Evolutionary conservation across 768 basidiomycete species (phyloP).

Genomic region (Tylopilus sp.): DNA sequence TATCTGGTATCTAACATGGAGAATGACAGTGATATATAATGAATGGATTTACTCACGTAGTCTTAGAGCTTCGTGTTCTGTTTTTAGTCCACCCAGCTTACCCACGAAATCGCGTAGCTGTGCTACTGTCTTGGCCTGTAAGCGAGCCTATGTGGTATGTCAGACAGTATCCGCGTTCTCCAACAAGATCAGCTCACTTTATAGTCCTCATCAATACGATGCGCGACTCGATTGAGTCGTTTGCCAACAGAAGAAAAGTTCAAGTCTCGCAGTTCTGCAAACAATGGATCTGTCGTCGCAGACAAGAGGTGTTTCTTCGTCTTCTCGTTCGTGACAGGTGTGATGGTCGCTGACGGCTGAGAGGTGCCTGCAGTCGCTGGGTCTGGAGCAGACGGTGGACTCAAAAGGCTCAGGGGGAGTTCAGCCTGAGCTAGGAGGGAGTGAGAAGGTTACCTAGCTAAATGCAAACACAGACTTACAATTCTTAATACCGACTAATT

Average conservation of each 20-base stretch:
- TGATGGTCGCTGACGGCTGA: constrained; percentile 41
- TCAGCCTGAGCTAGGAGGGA: constrained; percentile 65
- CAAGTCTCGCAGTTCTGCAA: constrained; percentile 79
- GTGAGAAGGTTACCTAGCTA: not conserved
- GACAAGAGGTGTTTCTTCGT: constrained; percentile 89
- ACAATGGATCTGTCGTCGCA: constrained; percentile 74
- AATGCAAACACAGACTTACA: constrained; percentile 47
- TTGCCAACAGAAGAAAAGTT: constrained; percentile 91
- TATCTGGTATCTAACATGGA: constrained; percentile 53
- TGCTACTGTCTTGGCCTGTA: constrained; percentile 85
- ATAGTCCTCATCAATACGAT: constrained; percentile 87
- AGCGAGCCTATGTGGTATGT: constrained; percentile 53
- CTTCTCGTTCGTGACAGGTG: constrained; percentile 65
- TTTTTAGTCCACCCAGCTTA: constrained; percentile 87
- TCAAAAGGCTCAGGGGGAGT: constrained; percentile 67
- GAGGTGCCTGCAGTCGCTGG: constrained; percentile 39
- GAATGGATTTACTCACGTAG: constrained; percentile 59
- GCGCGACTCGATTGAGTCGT: constrained; percentile 76
- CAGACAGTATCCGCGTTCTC: constrained; percentile 1
- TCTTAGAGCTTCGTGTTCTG: constrained; percentile 84
- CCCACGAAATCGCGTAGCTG: constrained; percentile 95
- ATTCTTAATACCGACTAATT: constrained; percentile 85
- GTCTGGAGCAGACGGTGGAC: constrained; percentile 49
- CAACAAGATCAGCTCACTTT: constrained; percentile 47
- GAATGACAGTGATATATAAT: not conserved